A percentile compares a stretch with the other conserved stretches of the same genome.
These are phyloP conservation scores for Elongisporangium senticosum DNA, from an alignment of 352 stramenopile species.

Conservation along the genomic window DNA sequence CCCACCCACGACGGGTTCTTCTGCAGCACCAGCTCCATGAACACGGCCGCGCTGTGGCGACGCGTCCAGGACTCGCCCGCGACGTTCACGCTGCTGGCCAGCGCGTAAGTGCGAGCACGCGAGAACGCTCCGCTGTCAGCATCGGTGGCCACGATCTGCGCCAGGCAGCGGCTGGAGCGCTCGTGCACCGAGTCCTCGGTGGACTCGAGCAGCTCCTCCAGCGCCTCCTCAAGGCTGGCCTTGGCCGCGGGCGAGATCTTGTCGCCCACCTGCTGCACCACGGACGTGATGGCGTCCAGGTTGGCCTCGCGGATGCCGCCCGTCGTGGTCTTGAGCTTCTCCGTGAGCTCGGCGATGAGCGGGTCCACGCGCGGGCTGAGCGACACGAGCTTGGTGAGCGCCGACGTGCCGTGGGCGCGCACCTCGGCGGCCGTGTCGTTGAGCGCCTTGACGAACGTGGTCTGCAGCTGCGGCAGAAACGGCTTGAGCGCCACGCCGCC, in stretches of 20 bases:
- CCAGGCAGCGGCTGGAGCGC: conserved; percentile 64
- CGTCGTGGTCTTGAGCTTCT: conserved; percentile 59
- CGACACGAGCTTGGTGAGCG: conserved; percentile 91
- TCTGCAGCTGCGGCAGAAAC: conserved; percentile 99
- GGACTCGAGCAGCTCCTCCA: conserved; percentile 61
- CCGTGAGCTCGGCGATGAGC: conserved; percentile 93
- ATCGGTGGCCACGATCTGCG: conserved; percentile 47
- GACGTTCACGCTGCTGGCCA: conserved; percentile 30
- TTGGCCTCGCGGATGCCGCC: conserved; percentile 77
- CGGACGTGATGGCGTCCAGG: conserved; percentile 56
- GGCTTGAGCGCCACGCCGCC: conserved; percentile 95
- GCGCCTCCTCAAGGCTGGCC: conserved; percentile 43
- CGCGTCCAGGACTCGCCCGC: conserved; percentile 39
- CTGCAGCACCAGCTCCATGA: conserved; percentile 46
- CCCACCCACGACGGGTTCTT: conserved; percentile 33
- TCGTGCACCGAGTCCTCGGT: conserved; percentile 59
- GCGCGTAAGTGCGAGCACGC: conserved; percentile 39
- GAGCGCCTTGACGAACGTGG: conserved; percentile 99
- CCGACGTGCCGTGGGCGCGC: conserved; percentile 84
- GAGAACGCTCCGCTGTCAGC: conserved; percentile 23
- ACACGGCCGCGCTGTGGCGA: conserved; percentile 59
- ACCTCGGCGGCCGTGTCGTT: conserved; percentile 95
- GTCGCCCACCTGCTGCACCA: conserved; percentile 57
- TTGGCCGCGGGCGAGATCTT: conserved; percentile 62
- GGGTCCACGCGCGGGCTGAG: conserved; percentile 94